A percentile compares a stretch with the other conserved stretches of the same genome.
These are phyloP conservation scores for Tolypocladium sp. DNA, from an alignment of 2,329 filamentous ascomycete genomes.

Conservation along the genomic window DNA sequence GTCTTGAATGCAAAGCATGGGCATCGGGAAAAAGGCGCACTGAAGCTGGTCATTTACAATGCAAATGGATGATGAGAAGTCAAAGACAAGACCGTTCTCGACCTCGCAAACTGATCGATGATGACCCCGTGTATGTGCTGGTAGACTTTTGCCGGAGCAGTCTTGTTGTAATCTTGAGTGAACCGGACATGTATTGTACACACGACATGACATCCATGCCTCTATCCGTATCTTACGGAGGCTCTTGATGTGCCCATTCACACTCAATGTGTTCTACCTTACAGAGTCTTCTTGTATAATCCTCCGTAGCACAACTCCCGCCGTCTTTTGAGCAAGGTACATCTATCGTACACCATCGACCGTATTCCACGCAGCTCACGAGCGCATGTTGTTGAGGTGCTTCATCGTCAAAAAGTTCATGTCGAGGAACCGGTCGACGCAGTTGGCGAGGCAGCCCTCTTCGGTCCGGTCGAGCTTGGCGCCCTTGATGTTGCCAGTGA, in stretches of 20 bases:
- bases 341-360: background rate
- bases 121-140: background rate
- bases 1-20: constrained; percentile 23
- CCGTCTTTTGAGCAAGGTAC: background rate
- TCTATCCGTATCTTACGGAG: background rate
- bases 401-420: constrained; percentile 76
- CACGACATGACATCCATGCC: background rate
- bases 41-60: constrained; percentile 23
- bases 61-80: constrained; percentile 22
- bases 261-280: background rate
- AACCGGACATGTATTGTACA: background rate
- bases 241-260: background rate
- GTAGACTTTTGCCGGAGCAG: background rate
- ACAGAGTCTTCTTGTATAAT: background rate
- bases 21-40: constrained; percentile 27
- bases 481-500: constrained; percentile 63
- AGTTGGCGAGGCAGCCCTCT: constrained; percentile 80
- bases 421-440: constrained; percentile 89
- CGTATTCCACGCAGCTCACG: constrained; percentile 3
- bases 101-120: background rate
- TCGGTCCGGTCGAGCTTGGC: constrained; percentile 68
- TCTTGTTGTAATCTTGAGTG: background rate
- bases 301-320: background rate
- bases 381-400: constrained; percentile 61
- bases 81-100: constrained; percentile 1